Evolutionary conservation across 2,329 filamentous ascomycete species (phyloP), one percentile per base, ranked within the genome.

Genomic region (Colletotrichum sidae): DNA sequence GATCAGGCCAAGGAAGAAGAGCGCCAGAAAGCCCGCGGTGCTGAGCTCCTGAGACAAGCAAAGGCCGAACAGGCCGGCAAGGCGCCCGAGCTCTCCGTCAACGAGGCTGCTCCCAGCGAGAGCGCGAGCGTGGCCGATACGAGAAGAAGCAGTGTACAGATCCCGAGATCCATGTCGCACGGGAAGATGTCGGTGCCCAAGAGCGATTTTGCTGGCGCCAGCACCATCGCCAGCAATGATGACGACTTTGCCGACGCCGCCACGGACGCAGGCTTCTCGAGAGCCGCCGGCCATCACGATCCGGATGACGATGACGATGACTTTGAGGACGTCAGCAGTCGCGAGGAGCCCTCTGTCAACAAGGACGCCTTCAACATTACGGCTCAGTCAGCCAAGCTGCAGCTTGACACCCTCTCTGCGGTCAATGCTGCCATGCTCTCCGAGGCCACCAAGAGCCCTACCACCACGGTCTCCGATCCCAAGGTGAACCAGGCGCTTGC

Each of bases 301-400:
- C 89, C 85, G 17, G 92, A 97, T 53, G 92, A 95, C 34, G 92
- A 92, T 65, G 89, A 88, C 47, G 93, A 97, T 71, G 92, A 92
- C 71, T 80, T 79, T 10, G 88, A 89, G 38, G 92, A 93, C 68
- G 90, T 87, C 41, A 97, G 93, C 72, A 91, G 90, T 57, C 90
- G 88, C 63, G 92, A 96, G 68, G 81, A 89, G 39, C 88, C 88
- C 8, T 87, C 90, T 1, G 88, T 89, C 39, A 94, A 88, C 73
- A 97, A 97, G 74, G 96, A 99, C 76, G 94, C 96, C 2, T 94
- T 98, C 78, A 95, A 95, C 75, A 98, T 99, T 73, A 97, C 95
- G 3, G 96, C 96, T 0, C 95, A 98, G 76, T 98, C 96, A 12
- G 94, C 94, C 10, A 95, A 92, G 75, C 46, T 68, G 17, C 96